These are phyloP conservation scores for Magnaporthiopsis incrustans DNA, from an alignment of 2,329 filamentous ascomycete genomes.

Conservation along the genomic window DNA sequence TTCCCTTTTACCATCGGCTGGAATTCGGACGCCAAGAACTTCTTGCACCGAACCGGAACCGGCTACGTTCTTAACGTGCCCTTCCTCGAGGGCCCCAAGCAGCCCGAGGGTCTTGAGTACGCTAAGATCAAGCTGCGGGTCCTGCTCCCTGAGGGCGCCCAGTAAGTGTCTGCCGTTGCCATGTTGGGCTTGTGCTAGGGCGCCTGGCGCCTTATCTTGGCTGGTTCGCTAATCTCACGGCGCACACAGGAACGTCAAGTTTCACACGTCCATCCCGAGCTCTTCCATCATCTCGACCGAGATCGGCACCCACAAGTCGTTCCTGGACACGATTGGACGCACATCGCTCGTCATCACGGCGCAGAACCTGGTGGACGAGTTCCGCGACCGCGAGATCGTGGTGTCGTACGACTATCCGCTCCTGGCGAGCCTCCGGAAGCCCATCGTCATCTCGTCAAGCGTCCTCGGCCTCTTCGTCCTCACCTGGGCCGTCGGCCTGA, in stretches of 20 bases:
- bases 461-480: constrained; percentile 66
- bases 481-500: constrained; percentile 65
- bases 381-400: constrained; percentile 73
- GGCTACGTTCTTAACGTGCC: constrained; percentile 83
- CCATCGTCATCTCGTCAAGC: constrained; percentile 69
- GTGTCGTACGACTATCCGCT: constrained; percentile 84
- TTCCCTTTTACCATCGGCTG: constrained; percentile 96
- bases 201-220: constrained; percentile 28
- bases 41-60: constrained; percentile 57
- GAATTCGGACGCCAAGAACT: constrained; percentile 77
- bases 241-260: constrained; percentile 63
- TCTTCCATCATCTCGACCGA: constrained; percentile 50
- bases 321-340: constrained; percentile 87
- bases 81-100: constrained; percentile 86
- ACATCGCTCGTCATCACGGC: constrained; percentile 74
- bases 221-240: constrained; percentile 30
- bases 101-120: constrained; percentile 78
- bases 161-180: constrained; percentile 43
- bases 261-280: constrained; percentile 62
- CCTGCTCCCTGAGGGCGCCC: constrained; percentile 84
- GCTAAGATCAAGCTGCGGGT: constrained; percentile 72
- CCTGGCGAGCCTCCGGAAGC: constrained; percentile 72
- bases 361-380: constrained; percentile 83
- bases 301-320: constrained; percentile 69
- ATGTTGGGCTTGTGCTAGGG: constrained; percentile 20